These are phyloP conservation scores for Phytophthora tentaculata DNA, from an alignment of 352 stramenopile species.

Conservation along the genomic window DNA sequence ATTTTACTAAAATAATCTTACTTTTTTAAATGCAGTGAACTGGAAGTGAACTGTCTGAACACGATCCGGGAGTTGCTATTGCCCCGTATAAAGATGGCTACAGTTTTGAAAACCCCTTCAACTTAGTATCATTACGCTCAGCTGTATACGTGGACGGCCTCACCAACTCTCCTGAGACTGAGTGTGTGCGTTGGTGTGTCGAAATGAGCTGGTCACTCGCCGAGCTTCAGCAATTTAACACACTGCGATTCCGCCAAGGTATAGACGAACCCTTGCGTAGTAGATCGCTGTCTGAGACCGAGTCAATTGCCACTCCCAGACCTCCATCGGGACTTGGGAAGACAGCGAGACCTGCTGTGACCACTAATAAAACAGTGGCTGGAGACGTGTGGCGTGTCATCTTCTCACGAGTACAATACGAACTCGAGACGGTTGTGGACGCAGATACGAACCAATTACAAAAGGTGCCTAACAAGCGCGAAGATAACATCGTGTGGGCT, in stretches of 20 bases:
- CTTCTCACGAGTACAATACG: constrained; percentile 90
- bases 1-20: neutral
- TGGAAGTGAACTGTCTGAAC: constrained; percentile 93
- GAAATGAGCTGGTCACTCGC: constrained; percentile 79
- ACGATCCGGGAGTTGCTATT: constrained; percentile 92
- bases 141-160: constrained; percentile 70
- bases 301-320: constrained; percentile 24
- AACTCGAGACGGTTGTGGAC: constrained; percentile 54
- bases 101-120: constrained; percentile 77
- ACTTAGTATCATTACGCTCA: constrained; percentile 53
- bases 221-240: constrained; percentile 74
- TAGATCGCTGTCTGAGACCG: neutral
- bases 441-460: constrained; percentile 50
- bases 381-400: constrained; percentile 89
- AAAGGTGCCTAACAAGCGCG: constrained; percentile 53
- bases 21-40: constrained; percentile 55
- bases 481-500: constrained; percentile 82
- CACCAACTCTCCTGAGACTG: constrained; percentile 70
- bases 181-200: constrained; percentile 81
- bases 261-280: neutral
- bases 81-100: constrained; percentile 89
- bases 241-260: constrained; percentile 33
- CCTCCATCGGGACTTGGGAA: constrained; percentile 13
- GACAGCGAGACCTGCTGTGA: constrained; percentile 20
- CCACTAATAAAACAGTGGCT: constrained; percentile 13